Evolutionary conservation across 192 early-diverging fungal species (phyloP).

Genomic region (Glomus cerebriforme): DNA sequence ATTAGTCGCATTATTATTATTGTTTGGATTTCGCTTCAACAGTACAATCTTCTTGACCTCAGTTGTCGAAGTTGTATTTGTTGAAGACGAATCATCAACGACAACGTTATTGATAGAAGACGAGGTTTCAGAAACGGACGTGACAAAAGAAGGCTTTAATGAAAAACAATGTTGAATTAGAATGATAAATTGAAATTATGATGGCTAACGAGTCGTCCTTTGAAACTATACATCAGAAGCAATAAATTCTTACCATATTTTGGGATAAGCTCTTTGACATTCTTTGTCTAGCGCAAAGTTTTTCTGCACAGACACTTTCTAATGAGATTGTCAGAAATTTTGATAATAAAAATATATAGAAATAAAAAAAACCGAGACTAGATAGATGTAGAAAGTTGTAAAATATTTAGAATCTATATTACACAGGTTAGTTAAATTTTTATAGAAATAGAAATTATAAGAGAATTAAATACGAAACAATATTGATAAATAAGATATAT

Average conservation of each 20-base stretch:
- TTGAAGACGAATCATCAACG: constrained; percentile 1
- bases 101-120: background rate
- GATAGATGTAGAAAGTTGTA: background rate
- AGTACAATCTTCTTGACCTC: constrained; percentile 24
- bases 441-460: background rate
- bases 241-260: constrained; percentile 14
- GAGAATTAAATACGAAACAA: background rate
- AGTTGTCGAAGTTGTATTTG: background rate
- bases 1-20: constrained; percentile 4
- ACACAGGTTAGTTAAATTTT: background rate
- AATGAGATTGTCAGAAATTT: background rate
- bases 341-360: background rate
- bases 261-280: constrained; percentile 16
- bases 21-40: constrained; percentile 19
- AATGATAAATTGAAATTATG: background rate
- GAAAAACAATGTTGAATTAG: background rate
- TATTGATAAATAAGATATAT: background rate
- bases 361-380: background rate
- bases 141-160: constrained; percentile 26
- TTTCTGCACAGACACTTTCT: background rate
- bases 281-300: background rate
- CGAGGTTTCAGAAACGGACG: constrained; percentile 12
- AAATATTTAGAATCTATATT: background rate
- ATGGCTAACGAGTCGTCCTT: background rate
- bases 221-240: background rate